Percentiles rank a stretch among this genome's conserved stretches.
Evolutionary conservation across 2,329 filamentous ascomycete genomes (phyloP).

Genomic region (Phialemoniopsis sp.): DNA sequence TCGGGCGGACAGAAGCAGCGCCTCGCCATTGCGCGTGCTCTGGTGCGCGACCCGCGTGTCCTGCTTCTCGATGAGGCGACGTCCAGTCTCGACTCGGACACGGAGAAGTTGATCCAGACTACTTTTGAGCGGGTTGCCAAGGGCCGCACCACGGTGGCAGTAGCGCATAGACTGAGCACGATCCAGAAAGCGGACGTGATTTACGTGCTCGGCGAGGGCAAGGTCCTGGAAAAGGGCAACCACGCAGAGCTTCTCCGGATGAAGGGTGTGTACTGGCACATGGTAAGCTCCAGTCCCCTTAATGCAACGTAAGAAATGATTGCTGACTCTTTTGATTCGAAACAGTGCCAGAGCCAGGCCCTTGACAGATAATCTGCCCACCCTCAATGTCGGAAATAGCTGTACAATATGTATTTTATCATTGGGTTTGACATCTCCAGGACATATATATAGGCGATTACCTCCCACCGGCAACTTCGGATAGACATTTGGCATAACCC

Average conservation of each 20-base stretch:
- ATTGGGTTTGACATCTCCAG: too few relatives aligned
- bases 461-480: neutral
- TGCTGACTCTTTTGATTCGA: constrained; percentile 9
- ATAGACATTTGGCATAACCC: too few relatives aligned
- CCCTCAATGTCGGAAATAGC: too few relatives aligned
- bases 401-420: too few relatives aligned
- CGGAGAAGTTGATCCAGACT: constrained; percentile 56
- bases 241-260: constrained; percentile 46
- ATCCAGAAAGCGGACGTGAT: constrained; percentile 36
- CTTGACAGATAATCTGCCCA: constrained; percentile 37
- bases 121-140: constrained; percentile 61
- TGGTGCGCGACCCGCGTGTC: constrained; percentile 46
- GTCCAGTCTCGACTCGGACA: constrained; percentile 54
- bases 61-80: constrained; percentile 58
- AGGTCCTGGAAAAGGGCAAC: constrained; percentile 49
- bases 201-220: constrained; percentile 69
- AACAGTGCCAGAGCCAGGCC: constrained; percentile 55
- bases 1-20: constrained; percentile 55
- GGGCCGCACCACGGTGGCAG: constrained; percentile 64
- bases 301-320: neutral
- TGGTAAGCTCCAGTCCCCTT: constrained; percentile 37
- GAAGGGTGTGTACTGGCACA: constrained; percentile 52
- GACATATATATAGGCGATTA: neutral
- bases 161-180: constrained; percentile 62
- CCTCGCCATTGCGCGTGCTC: constrained; percentile 50